These are phyloP conservation scores for Quambalaria eucalypti DNA, from an alignment of 1,284 basidiomycete species.

Conservation along the genomic window DNA sequence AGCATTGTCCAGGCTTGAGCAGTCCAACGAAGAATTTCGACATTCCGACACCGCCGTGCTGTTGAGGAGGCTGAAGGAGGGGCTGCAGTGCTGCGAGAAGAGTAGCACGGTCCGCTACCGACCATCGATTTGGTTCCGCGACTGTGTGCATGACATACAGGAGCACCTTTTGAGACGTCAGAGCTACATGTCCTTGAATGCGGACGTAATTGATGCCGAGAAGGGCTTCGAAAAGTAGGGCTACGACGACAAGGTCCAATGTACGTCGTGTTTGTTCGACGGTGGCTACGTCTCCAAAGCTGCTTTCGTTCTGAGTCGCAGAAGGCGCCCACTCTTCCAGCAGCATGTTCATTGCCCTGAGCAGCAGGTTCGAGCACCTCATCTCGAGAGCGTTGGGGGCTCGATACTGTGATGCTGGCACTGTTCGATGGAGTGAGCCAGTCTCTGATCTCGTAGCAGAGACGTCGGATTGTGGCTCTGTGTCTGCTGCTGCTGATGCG, in stretches of 20 bases:
- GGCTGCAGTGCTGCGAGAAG: background rate
- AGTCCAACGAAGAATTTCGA: background rate
- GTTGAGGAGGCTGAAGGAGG: background rate
- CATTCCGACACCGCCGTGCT: no score
- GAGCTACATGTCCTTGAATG: conserved; percentile 52
- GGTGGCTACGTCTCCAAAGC: conserved; percentile 41
- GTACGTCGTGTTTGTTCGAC: conserved; percentile 59
- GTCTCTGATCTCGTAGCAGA: no score
- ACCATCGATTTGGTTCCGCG: conserved; percentile 1
- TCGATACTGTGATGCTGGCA: background rate
- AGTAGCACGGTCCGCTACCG: background rate
- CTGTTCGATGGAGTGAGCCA: background rate
- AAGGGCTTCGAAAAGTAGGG: conserved; percentile 61
- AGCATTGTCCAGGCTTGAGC: background rate
- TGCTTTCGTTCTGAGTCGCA: background rate
- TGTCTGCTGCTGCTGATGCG: background rate
- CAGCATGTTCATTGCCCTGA: conserved; percentile 56
- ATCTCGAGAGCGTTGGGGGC: background rate
- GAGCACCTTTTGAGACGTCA: background rate
- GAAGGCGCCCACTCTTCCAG: conserved; percentile 51
- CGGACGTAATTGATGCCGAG: conserved; percentile 61
- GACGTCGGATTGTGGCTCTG: background rate
- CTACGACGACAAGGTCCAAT: conserved; percentile 61
- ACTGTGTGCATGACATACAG: conserved; percentile 1
- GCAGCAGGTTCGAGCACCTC: conserved; percentile 51